phyloP scores from a whole-genome alignment of 1,139 yeast genomes.

The Taiozyma sp. region DNA sequence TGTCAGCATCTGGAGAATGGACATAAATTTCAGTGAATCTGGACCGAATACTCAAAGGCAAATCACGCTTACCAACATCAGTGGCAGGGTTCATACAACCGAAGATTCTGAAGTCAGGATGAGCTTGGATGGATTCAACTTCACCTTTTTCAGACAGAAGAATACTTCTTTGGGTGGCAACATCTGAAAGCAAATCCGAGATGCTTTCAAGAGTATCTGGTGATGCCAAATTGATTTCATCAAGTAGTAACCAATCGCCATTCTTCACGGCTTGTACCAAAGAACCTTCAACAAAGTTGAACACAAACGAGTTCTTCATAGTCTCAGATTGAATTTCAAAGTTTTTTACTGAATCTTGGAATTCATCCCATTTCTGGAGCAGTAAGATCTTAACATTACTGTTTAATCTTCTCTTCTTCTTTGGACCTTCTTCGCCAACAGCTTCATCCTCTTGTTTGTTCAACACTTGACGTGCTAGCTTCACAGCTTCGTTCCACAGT shows the following conservation, averaged over 20 bases:
- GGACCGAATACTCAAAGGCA: conserved; percentile 84
- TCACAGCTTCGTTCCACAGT: conserved; percentile 82
- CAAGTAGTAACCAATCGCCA: conserved; percentile 94
- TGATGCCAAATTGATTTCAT: conserved; percentile 92
- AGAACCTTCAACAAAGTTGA: conserved; percentile 91
- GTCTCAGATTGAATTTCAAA: conserved; percentile 72
- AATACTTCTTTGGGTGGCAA: conserved; percentile 59
- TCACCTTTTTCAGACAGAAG: conserved; percentile 88
- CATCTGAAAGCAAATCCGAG: conserved; percentile 75
- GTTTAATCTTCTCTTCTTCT: conserved; percentile 61
- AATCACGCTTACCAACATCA: conserved; percentile 91
- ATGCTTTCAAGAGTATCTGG: conserved; percentile 93
- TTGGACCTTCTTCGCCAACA: conserved; percentile 31
- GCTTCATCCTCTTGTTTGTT: conserved; percentile 27
- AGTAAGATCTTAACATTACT: conserved; percentile 45
- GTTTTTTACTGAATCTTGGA: conserved; percentile 47
- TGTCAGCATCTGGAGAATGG: conserved; percentile 87
- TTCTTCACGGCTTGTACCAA: conserved; percentile 85
- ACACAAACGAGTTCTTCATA: conserved; percentile 74
- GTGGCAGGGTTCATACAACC: conserved; percentile 99
- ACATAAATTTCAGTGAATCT: conserved; percentile 92
- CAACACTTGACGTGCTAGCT: conserved; percentile 63
- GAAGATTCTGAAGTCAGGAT: conserved; percentile 83
- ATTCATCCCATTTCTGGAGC: conserved; percentile 60
- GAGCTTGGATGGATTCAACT: conserved; percentile 82